These are phyloP conservation scores for Vitis hybrid DNA, from an alignment of 177 flowering plant species.

Conservation along the genomic window DNA sequence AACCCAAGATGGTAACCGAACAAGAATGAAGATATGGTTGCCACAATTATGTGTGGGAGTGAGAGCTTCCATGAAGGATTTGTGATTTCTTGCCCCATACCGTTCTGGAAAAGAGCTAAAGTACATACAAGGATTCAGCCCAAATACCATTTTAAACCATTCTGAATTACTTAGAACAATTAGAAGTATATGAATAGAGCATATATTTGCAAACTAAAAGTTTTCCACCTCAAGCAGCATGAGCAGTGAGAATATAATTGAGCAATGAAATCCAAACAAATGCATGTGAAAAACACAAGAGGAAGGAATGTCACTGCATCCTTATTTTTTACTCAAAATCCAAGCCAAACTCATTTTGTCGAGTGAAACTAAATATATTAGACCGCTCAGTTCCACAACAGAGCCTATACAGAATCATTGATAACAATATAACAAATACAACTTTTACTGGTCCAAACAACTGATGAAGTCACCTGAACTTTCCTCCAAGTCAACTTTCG, in stretches of 20 bases:
- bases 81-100: slow-evolving; percentile 36
- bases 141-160: background rate
- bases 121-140: slow-evolving; percentile 16
- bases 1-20: slow-evolving; percentile 92
- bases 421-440: background rate
- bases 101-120: slow-evolving; percentile 47
- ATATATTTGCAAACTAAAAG: too few species aligned
- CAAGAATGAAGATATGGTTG: slow-evolving; percentile 63
- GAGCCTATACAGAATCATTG: background rate
- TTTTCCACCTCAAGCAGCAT: too few species aligned
- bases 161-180: too few species aligned
- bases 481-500: slow-evolving; percentile 35
- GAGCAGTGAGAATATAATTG: too few species aligned
- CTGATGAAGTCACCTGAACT: slow-evolving; percentile 32
- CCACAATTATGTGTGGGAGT: slow-evolving; percentile 78
- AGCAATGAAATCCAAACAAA: background rate
- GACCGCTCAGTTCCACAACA: background rate
- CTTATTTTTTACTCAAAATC: background rate
- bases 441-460: background rate
- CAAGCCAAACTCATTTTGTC: background rate
- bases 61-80: slow-evolving; percentile 74
- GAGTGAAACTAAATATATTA: background rate
- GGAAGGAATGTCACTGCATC: background rate
- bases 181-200: background rate
- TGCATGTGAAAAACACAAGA: background rate